Evolutionary conservation across 139 green algal species (phyloP), one percentile per base, ranked within the genome.

Genomic region (Coelastrella sp.): DNA sequence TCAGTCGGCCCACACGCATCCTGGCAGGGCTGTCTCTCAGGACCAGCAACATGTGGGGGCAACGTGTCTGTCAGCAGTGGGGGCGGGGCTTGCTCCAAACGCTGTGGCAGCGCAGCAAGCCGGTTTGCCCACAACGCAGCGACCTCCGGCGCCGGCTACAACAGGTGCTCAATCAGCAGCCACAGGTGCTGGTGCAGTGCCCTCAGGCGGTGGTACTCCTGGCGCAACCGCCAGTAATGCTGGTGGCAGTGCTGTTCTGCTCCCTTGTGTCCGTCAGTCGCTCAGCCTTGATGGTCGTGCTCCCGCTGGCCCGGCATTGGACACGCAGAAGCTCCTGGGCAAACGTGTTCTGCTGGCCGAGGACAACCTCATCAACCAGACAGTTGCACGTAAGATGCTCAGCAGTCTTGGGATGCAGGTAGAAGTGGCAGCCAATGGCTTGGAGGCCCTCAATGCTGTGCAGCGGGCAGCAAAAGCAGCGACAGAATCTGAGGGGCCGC

Each of bases 331-430:
- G 75, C 88, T 95, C 76, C 16, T 90, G 59, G 95, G 95, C 0
- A 79, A 91, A 82, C 82, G 92, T 0, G 96, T 98, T 83, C 92
- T 98, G 90, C 90, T 98, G 86, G 96, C 95, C 5, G 97, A 98
- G 85, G 96, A 98, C 94, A 97, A 98, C 94, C 90, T 97, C 3
- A 98, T 98, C 95, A 98, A 98, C 92, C 94, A 97, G 92, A 96
- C 91, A 4, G 96, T 98, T 58, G 95, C 96, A 20, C 89, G 93
- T 59, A 97, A 96, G 91, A 95, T 98, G 94, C 93, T 98, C 61
- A 89, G 65, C 73, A 91, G 86, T 32, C 87, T 98, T 74, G 96
- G 95, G 75, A 91, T 97, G 84, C 14, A 83, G 5, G 94, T 93
- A 60, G 87, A 93, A 47, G 93, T 97, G n/a, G 95, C 92, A 60